Base-by-base conservation (phyloP, 768 basidiomycete species). In the Tylopilus cervinicoccineus region DNA sequence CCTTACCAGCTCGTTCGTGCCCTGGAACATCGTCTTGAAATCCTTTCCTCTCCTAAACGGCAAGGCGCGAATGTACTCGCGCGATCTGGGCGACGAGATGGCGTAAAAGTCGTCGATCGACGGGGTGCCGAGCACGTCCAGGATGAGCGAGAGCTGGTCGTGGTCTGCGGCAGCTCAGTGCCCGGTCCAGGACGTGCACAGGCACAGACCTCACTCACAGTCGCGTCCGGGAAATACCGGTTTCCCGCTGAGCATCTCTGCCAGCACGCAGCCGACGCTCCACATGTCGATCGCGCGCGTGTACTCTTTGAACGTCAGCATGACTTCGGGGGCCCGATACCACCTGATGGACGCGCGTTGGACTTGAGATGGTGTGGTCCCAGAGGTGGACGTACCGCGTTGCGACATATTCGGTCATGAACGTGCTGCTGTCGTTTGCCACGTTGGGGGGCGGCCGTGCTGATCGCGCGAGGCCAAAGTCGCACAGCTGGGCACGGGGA, bases 311-410 rank as follows among this genome's bases (percentile, higher is more conserved):
- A 96, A 97, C 0, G 92, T 95, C 29, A 98, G 78, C 95, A 98
- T 97, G 52, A 98, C 90, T 66, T 97, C 95, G 0, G 95, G 95
- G 0, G 95, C 95, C 26, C 95, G 83, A 65, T 97, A 98, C 95
- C 95, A 97, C 61, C 92, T 42, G 11, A 22, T 32, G 37, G n/a
- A n/a, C n/a, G 33, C 48, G 39, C 23, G 44, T 54, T 37, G 51
- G 47, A 38, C 22, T 28, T 9, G 36, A 33, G 32, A 23, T 19
- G 26, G 3, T 4, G 23, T 10, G 23, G 27, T 38, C 32, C 41
- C 3, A 19, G 4, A 8, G 19, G 39, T 29, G 12, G 17, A 47
- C 68, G 42, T 50, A 93, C 79, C 94, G 77, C 13, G 95, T 97
- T 1, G 94, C 93, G 20, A 97, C 94, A 57, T 98, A 97, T 79